Evolutionary conservation across 1,139 yeast genomes (phyloP).

Genomic region (Sugiyamaella paludigena): DNA sequence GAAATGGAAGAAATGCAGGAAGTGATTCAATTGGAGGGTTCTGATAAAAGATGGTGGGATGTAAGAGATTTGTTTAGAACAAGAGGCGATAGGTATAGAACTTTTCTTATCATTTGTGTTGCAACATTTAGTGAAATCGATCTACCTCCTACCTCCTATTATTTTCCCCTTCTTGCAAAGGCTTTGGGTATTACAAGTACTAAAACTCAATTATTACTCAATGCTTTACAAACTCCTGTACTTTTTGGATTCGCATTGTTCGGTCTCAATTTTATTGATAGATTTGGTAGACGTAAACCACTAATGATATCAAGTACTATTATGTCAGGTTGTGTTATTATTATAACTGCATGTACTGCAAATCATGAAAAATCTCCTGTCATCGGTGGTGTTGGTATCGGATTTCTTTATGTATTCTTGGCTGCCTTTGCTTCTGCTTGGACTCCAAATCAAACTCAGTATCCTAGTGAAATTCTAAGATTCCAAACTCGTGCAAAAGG

Average conservation of each 20-base stretch:
- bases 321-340: constrained; percentile 20
- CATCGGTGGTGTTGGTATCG: constrained; percentile 25
- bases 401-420: constrained; percentile 23
- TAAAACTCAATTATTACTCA: constrained; percentile 17
- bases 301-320: too few relatives aligned
- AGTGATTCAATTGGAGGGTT: constrained; percentile 20
- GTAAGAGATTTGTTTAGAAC: constrained; percentile 40
- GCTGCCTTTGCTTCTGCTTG: constrained; percentile 17
- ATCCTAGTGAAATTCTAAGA: constrained; percentile 41
- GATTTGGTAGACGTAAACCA: constrained; percentile 21
- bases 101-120: constrained; percentile 21
- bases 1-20: constrained; percentile 25
- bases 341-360: constrained; percentile 23
- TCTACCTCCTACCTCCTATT: constrained; percentile 19
- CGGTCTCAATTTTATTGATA: constrained; percentile 23
- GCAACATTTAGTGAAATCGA: too few relatives aligned
- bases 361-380: constrained; percentile 15
- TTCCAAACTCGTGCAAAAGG: constrained; percentile 41
- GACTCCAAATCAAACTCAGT: constrained; percentile 29
- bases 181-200: constrained; percentile 15
- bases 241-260: constrained; percentile 19
- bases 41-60: constrained; percentile 29
- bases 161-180: constrained; percentile 15
- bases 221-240: too few relatives aligned
- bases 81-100: constrained; percentile 38